Base-by-base conservation (phyloP, 306 rosid genomes). In the Trifolium dubium region DNA sequence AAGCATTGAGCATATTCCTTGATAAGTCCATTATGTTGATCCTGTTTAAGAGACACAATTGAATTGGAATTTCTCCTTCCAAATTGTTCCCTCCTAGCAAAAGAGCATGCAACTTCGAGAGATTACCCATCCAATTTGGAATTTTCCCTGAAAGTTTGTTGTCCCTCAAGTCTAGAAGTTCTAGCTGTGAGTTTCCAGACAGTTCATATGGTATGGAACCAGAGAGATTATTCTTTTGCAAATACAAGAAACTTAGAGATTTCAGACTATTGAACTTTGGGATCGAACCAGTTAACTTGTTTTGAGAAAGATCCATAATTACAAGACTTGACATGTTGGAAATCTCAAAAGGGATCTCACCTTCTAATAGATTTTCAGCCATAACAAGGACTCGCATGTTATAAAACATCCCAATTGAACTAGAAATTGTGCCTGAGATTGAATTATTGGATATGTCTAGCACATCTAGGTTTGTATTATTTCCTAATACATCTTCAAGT, bases 341-440 rank as follows among this genome's bases (percentile, higher is more conserved):
- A 13, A 77, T 0, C 15, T 10, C 71, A 6, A 4, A 0, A 19
- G 82, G 82, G 10, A 79, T 72, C 49, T 64, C 28, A 13, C 82
- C 82, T 64, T 72, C 62, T n/a, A 72, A 63, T 2, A 5, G 50
- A 41, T 78, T 78, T 1, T 54, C 7, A 15, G n/a, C 29, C 46
- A 72, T 29, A 4, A 71, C 34, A 71, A 79, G 40, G 6, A 10
- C 0, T 3, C 1, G 0, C 11, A 66, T 8, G 0, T 0, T 0
- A 5, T n/a, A 14, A 15, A 18, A 13, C 17, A 40, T 15, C 40
- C 59, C 69, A 53, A 79, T 64, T 35, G 62, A 72, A 9, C 32
- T 43, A 6, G 78, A 55, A 72, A 78, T 78, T 78, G 2, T 6
- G n/a, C 82, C 72, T 4, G 77, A 28, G 46, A 78, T 32, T 53